Conservation (phyloP, 2,329 filamentous ascomycete genomes). For the Alternaria sp. region DNA sequence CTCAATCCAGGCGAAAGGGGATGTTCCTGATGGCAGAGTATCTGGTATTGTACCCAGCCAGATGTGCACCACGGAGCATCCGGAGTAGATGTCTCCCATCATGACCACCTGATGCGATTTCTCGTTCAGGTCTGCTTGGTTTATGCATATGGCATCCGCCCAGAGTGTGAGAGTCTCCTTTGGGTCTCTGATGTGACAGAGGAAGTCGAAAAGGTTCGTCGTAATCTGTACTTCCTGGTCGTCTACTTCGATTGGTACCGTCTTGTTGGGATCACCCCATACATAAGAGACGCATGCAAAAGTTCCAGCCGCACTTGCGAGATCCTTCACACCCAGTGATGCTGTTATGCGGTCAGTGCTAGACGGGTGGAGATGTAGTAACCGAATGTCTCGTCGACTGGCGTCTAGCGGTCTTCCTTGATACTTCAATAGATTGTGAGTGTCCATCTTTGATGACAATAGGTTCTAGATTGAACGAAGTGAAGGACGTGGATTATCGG, state of each 20-base stretch:
- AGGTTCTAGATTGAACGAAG: not conserved
- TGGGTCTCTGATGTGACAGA: not conserved
- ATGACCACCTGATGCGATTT: slow-evolving; percentile 1
- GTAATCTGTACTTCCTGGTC: not conserved
- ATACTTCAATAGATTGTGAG: not conserved
- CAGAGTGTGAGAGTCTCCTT: not conserved
- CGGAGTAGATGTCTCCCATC: not conserved
- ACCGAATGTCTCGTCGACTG: not conserved
- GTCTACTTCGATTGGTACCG: not conserved
- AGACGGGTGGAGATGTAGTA: not conserved
- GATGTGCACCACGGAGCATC: not conserved
- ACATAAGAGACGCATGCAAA: slow-evolving; percentile 6
- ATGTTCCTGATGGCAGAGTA: not conserved
- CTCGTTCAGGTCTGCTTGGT: not conserved
- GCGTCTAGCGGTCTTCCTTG: not conserved
- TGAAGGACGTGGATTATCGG: not conserved
- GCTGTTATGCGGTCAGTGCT: not conserved
- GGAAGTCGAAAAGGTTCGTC: not conserved
- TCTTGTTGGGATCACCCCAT: not conserved
- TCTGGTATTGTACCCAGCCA: not conserved
- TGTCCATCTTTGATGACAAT: not conserved
- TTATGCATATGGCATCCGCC: not conserved
- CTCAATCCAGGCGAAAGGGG: not conserved
- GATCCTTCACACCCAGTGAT: not conserved
- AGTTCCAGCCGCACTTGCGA: not conserved